Percentiles rank a stretch among this genome's conserved stretches.
Conservation (phyloP, 495 filamentous ascomycete genomes). For the Hypoxylon perforatum region DNA sequence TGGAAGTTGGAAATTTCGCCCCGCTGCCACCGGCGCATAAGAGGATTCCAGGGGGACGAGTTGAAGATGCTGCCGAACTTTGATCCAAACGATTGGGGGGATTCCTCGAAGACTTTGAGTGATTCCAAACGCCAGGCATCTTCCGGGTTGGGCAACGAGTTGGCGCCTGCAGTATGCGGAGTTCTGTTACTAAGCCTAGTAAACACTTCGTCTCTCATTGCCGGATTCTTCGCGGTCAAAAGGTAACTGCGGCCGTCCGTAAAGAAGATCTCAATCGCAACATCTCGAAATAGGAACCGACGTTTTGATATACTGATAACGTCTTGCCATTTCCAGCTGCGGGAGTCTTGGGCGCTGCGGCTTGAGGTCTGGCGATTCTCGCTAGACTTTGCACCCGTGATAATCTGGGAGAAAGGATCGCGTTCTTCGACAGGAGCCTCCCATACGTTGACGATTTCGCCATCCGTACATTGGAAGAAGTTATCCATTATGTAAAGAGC, state of each 20-base stretch:
- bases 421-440: slow-evolving; percentile 93
- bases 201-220: slow-evolving; percentile 81
- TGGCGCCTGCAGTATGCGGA: slow-evolving; percentile 72
- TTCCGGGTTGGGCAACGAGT: slow-evolving; percentile 63
- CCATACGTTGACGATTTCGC: slow-evolving; percentile 95
- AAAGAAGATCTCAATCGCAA: slow-evolving; percentile 95
- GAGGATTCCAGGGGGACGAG: slow-evolving; percentile 75
- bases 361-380: slow-evolving; percentile 64
- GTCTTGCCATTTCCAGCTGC: slow-evolving; percentile 94
- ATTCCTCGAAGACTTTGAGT: slow-evolving; percentile 82
- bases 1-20: slow-evolving; percentile 99
- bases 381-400: slow-evolving; percentile 77
- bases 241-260: slow-evolving; percentile 95
- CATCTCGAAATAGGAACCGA: slow-evolving; percentile 93
- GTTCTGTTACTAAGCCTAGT: slow-evolving; percentile 78
- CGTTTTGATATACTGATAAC: slow-evolving; percentile 97
- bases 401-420: slow-evolving; percentile 94
- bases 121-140: slow-evolving; percentile 91
- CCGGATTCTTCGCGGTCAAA: slow-evolving; percentile 79
- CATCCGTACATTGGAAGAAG: slow-evolving; percentile 92
- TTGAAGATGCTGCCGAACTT: slow-evolving; percentile 97
- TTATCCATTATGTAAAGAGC: slow-evolving; percentile 93
- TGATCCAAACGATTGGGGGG: slow-evolving; percentile 83
- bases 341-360: slow-evolving; percentile 76
- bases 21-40: slow-evolving; percentile 89